Conservation (phyloP, 2,329 filamentous ascomycete species). For the Scedosporium minutisporum region DNA sequence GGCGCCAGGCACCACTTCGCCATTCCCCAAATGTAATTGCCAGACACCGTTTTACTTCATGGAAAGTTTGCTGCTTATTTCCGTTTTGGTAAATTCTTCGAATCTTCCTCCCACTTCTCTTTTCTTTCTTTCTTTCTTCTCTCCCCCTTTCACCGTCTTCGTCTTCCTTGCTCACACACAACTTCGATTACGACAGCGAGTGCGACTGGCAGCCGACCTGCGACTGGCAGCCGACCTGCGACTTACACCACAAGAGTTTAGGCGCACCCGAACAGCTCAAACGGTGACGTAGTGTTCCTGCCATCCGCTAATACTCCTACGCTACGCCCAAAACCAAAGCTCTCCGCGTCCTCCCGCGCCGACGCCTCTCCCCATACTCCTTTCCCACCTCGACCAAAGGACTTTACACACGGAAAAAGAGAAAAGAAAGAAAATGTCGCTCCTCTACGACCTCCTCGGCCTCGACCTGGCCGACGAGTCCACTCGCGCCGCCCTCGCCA, state of each 20-base stretch:
- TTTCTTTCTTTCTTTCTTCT: neutral
- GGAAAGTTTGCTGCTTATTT: too few species aligned
- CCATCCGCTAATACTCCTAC: too few species aligned
- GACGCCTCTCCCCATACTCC: neutral
- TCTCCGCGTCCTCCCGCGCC: too few species aligned
- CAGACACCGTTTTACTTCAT: too few species aligned
- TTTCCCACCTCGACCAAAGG: neutral
- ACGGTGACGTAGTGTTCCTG: too few species aligned
- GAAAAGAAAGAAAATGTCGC: neutral
- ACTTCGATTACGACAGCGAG: neutral
- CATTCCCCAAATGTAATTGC: too few species aligned
- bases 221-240: too few species aligned
- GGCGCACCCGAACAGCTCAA: too few species aligned
- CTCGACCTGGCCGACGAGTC: slow-evolving; percentile 1
- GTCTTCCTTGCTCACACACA: neutral
- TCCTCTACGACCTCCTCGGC: neutral
- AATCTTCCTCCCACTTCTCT: neutral
- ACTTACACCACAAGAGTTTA: too few species aligned
- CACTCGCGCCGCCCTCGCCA: slow-evolving; percentile 2
- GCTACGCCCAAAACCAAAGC: too few species aligned
- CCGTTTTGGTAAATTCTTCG: neutral
- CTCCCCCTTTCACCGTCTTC: neutral
- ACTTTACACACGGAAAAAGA: neutral
- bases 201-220: too few species aligned
- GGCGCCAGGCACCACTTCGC: too few species aligned